phyloP scores from a whole-genome alignment of 1,139 yeast genomes.

The Diutina rugosa region DNA sequence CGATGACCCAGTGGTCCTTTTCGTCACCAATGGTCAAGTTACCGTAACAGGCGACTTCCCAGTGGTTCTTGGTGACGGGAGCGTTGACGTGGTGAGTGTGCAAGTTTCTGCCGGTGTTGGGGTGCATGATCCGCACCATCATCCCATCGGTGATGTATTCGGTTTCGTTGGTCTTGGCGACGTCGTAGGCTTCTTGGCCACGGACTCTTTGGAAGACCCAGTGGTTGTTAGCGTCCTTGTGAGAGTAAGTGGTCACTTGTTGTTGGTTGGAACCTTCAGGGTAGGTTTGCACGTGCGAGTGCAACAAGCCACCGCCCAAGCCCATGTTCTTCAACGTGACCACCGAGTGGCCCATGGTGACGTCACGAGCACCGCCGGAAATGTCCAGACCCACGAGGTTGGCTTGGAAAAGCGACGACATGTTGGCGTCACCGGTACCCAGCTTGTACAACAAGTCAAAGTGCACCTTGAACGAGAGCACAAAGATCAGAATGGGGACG shows the following conservation, averaged over 20 bases:
- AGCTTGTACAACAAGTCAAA: conserved; percentile 59
- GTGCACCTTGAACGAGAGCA: conserved; percentile 59
- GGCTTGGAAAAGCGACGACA: conserved; percentile 96
- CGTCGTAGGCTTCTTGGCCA: conserved; percentile 34
- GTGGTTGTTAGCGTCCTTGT: conserved; percentile 82
- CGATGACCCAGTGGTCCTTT: conserved; percentile 91
- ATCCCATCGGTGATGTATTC: conserved; percentile 61
- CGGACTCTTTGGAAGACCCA: conserved; percentile 80
- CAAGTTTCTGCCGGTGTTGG: conserved; percentile 73
- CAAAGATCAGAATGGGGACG: conserved; percentile 49
- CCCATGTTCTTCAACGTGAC: conserved; percentile 86
- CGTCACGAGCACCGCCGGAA: conserved; percentile 80
- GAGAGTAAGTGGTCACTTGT: conserved; percentile 90
- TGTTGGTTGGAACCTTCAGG: conserved; percentile 96
- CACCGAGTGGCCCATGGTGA: conserved; percentile 64
- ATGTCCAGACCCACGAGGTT: conserved; percentile 70
- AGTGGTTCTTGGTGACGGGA: conserved; percentile 57
- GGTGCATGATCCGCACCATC: conserved; percentile 68
- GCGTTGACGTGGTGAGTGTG: conserved; percentile 81
- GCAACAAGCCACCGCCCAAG: conserved; percentile 81
- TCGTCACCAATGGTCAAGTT: conserved; percentile 74
- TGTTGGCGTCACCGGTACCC: conserved; percentile 93
- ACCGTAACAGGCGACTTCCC: conserved; percentile 92
- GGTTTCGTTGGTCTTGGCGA: conserved; percentile 33
- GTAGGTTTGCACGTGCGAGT: conserved; percentile 85